Conservation (phyloP, 768 basidiomycete genomes). For the Termitomyces sp. region DNA sequence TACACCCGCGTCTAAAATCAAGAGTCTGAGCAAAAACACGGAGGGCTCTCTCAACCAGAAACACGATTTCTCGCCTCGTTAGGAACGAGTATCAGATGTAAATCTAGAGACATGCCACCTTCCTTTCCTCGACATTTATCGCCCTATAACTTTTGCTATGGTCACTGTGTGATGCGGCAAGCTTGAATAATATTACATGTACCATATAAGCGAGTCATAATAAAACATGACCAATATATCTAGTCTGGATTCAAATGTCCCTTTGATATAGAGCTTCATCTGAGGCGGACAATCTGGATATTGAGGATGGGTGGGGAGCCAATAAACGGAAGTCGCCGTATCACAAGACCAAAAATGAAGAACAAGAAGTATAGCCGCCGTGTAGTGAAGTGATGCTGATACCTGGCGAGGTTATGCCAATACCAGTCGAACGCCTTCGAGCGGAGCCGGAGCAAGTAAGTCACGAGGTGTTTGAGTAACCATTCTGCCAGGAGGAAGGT, state of each 20-base stretch:
- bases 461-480: constrained; percentile 18
- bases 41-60: too few species aligned
- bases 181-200: neutral
- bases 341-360: constrained; percentile 22
- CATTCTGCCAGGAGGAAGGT: constrained; percentile 18
- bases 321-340: constrained; percentile 23
- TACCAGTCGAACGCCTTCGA: constrained; percentile 18
- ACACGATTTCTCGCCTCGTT: too few species aligned
- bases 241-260: neutral
- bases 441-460: constrained; percentile 11
- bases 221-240: neutral
- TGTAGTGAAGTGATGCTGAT: constrained; percentile 16
- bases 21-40: too few species aligned
- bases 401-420: constrained; percentile 16
- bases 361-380: constrained; percentile 22
- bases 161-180: neutral
- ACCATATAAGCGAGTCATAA: neutral
- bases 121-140: neutral
- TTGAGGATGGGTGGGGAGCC: constrained; percentile 25
- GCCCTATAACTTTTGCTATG: neutral
- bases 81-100: too few species aligned
- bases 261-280: constrained; percentile 6
- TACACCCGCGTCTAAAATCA: too few species aligned
- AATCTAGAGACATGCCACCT: too few species aligned
- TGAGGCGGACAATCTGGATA: constrained; percentile 20